Evolutionary conservation across 306 rosid species (phyloP).

Genomic region (Ochetophila trinervis): DNA sequence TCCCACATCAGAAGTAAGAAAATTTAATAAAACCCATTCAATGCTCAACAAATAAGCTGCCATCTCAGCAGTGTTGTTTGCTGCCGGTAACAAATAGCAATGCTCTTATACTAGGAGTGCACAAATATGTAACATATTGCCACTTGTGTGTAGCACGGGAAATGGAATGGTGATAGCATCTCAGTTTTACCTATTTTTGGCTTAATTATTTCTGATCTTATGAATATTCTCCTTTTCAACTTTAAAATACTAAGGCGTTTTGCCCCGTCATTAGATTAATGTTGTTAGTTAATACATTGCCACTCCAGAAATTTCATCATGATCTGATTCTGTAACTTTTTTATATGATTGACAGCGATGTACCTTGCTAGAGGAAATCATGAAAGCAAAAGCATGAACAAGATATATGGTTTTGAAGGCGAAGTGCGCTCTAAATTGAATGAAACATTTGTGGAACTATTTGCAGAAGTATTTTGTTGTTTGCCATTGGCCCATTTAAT

Average conservation of each 20-base stretch:
- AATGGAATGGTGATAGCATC: background rate
- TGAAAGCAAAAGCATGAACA: slow-evolving; percentile 99
- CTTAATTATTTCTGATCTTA: background rate
- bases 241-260: background rate
- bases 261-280: background rate
- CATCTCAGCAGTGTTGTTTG: no score
- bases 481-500: slow-evolving; percentile 91
- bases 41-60: no score
- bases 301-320: background rate
- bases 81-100: no score
- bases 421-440: slow-evolving; percentile 89
- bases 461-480: slow-evolving; percentile 94
- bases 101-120: no score
- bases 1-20: no score
- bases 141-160: background rate
- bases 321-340: slow-evolving; percentile 17
- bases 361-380: slow-evolving; percentile 96
- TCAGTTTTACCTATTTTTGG: background rate
- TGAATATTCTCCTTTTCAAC: background rate
- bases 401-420: slow-evolving; percentile 99
- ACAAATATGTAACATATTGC: background rate
- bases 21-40: no score
- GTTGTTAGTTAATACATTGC: background rate
- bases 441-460: slow-evolving; percentile 87
- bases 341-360: slow-evolving; percentile 60